phyloP scores from a whole-genome alignment of 129 eudicot species.

The Ambrosia trifida region DNA sequence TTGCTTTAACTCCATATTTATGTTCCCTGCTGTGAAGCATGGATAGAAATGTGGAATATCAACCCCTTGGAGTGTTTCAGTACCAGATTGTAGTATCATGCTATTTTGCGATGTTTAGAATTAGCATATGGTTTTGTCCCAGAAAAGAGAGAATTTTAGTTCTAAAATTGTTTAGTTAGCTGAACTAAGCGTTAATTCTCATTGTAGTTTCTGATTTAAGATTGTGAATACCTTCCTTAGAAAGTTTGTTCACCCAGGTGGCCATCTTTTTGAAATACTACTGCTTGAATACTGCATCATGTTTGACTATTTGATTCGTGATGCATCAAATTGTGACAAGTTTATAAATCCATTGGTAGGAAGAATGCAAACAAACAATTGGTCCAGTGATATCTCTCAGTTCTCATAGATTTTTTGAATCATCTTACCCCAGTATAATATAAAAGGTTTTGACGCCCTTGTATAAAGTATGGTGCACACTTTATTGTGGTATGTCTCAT shows the following conservation, averaged over 20 bases:
- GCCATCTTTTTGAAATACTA: neutral
- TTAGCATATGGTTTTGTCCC: neutral
- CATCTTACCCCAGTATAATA: neutral
- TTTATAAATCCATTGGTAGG: neutral
- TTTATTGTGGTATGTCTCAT: neutral
- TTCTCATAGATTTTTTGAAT: neutral
- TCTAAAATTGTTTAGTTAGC: neutral
- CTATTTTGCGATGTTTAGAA: neutral
- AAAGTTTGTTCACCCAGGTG: neutral
- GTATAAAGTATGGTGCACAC: neutral
- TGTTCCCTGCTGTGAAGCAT: constrained; percentile 40
- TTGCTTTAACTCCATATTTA: constrained; percentile 49
- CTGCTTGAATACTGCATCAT: neutral
- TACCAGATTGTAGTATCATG: constrained; percentile 8
- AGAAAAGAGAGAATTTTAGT: neutral
- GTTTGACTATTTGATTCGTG: neutral
- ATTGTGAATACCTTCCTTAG: neutral
- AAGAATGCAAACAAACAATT: constrained; percentile 8
- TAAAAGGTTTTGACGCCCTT: neutral
- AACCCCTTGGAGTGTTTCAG: constrained; percentile 21
- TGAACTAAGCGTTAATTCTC: neutral
- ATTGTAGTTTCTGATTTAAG: neutral
- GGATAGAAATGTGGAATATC: constrained; percentile 33
- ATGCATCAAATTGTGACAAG: neutral
- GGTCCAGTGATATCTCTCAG: neutral